Evolutionary conservation across 371 early-diverging fungal genomes (phyloP), one percentile per base, ranked within the genome.

Genomic region (Mucor circinelloides): DNA sequence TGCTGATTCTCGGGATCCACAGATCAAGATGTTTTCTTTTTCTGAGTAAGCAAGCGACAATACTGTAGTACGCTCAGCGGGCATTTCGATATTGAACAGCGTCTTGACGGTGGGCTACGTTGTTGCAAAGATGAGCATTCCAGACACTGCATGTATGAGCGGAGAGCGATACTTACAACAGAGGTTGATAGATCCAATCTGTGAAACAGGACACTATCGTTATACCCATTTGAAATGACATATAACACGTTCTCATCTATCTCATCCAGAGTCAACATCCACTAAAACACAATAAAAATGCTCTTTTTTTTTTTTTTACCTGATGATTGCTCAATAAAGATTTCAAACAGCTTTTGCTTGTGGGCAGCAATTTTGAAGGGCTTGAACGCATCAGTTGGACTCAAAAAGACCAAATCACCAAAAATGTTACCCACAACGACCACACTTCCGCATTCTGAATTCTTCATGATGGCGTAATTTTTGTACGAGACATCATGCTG

Each of bases 1-100:
- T 0, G 87, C 85, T 4, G 87, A 84, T 67, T 89, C 89, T 60
- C 90, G 73, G 2, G 90, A 85, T 8, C 90, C 89, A 34, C 86
- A 85, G 40, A 88, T 71, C 38, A 87, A 64, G 3, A 90, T 64
- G n/a, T 76, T 72, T 32, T 83, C 64, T 8, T 72, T 61, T 31
- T 84, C 76, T 10, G 74, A 79, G 38, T 79, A 74, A 0, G 78
- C 84, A 7, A 82, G 67, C 21, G 84, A 85, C 52, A 88, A 69
- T 1, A 87, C 74, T 15, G 82, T 82, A 13, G 87, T 81, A 12
- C 74, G 79, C 63, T 78, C 77, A 10, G 70, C 70, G 48, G 89
- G 89, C 28, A 80, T 64, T 32, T 71, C 76, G 12, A 90, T 63
- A 48, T 77, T 78, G 61, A 79, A 83, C 0, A 83, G 40, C 6